Evolutionary conservation across 2,329 filamentous ascomycete species (phyloP).

Genomic region (Fusarium brevicatenulatum): DNA sequence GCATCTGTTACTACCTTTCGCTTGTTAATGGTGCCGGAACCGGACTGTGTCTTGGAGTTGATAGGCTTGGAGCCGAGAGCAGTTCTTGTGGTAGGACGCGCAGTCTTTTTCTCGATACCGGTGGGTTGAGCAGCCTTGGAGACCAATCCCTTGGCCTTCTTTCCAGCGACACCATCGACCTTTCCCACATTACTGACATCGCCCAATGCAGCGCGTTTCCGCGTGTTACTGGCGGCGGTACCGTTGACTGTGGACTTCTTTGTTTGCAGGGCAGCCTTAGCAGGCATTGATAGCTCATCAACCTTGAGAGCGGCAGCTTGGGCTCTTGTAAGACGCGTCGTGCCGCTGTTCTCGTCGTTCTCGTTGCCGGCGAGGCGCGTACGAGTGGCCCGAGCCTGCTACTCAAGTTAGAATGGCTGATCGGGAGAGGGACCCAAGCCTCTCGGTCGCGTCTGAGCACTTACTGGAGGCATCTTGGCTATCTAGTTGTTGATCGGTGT

Average conservation of each 20-base stretch:
- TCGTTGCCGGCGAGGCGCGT: constrained; percentile 85
- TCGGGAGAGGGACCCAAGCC: background rate
- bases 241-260: constrained; percentile 71
- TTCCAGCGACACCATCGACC: constrained; percentile 74
- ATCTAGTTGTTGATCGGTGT: constrained; percentile 39
- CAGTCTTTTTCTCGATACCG: constrained; percentile 77
- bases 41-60: constrained; percentile 77
- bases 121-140: constrained; percentile 85
- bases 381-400: constrained; percentile 74
- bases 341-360: constrained; percentile 88
- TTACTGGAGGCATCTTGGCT: constrained; percentile 52
- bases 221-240: constrained; percentile 59
- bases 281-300: constrained; percentile 67
- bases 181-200: constrained; percentile 97
- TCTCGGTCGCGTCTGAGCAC: constrained; percentile 36
- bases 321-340: constrained; percentile 89
- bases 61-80: constrained; percentile 72
- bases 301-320: constrained; percentile 82
- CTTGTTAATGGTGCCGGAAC: constrained; percentile 77
- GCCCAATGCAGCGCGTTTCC: constrained; percentile 86
- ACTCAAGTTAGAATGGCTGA: constrained; percentile 18
- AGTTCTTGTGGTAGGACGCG: constrained; percentile 70
- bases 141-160: constrained; percentile 78
- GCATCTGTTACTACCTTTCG: constrained; percentile 68
- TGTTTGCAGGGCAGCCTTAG: constrained; percentile 73